Base-by-base conservation (phyloP, 306 rosid genomes). In the Arachis stenosperma region DNA sequence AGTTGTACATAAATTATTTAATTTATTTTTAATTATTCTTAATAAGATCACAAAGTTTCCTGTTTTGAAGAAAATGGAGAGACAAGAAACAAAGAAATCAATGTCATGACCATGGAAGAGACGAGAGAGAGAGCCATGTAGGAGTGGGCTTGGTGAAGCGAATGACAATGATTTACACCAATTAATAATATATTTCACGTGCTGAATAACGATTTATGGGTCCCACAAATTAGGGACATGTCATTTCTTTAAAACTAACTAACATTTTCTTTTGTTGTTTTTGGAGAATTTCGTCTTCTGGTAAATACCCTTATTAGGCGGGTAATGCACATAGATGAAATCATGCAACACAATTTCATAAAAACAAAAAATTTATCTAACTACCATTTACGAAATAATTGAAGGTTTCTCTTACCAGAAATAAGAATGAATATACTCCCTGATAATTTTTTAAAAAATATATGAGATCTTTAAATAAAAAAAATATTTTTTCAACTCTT, bases 91-190 rank as follows among this genome's bases (percentile, higher is more conserved):
- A 17, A 42, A 59, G 65, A 42, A 67, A 79, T 61, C 48, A 39
- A 41, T 67, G 61, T 78, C 39, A 37, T 15, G 4, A 2, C 27
- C 6, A 61, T 2, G 47, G 60, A 75, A 36, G 9, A 9, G 75
- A 58, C 57, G 67, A 81, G 61, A 10, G 61, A 10, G 44, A 30
- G 27, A 59, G 22, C 27, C 27, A 22, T 22, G 27, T 46, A 52
- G 44, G 3, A 43, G 63, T 48, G 10, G 53, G 53, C 53, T 48
- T 11, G 68, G 42, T 13, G 67, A 14, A 66, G 62, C 54, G 37
- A 29, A 76, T 60, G 75, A 61, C 70, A 56, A 69, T 68, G 77
- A 68, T 82, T 76, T 74, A 58, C 43, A 8, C 57, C 72, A 36
- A 73, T 68, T 73, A 33, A 33, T 33, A 33, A 33, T 33, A 17